Base-by-base conservation (phyloP, 202 grass and related monocot genomes). In the Miscanthus sacchariflorus region DNA sequence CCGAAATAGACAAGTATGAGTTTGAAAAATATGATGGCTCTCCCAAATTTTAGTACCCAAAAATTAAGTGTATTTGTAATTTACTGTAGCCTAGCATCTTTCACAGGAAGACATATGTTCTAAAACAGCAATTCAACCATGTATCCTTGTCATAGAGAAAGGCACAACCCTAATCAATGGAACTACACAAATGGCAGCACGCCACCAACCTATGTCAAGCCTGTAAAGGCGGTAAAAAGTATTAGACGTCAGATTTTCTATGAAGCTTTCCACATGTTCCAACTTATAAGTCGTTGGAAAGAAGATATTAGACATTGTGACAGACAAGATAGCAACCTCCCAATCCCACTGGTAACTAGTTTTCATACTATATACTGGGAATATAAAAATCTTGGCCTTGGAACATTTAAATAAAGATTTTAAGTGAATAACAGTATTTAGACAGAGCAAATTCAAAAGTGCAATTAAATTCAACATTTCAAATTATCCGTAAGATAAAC, bases 281-380 rank as follows among this genome's bases (percentile, higher is more conserved):
- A 84, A 43, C 2, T n/a, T 15, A 84, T 43, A 30, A 44, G 36
- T 74, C 1, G 21, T 0, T 66, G 27, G 63, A 33, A 72, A 45
- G 50, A 2, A 84, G 46, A 76, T 76, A 84, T 23, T 11, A 24
- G 28, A 85, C 30, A 52, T 19, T 13, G 5, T 77, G 74, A 70
- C 30, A 70, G 17, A 38, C 4, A 70, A 56, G 50, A 35, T 24
- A 24, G 28, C 45, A 54, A 27, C 28, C 25, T 21, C 24, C 8
- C 23, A 48, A 21, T 48, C 2, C 9, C 36, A 14, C 6, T 3
- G 8, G 78, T 49, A 52, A 81, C 40, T 12, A n/a, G 13, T 43
- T 17, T 73, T 13, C 14, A 64, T n/a, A 64, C 19, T 45, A 24
- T 38, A 17, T 35, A 61, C 9, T 83, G 48, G 2, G 23, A 68